Evolutionary conservation across 768 basidiomycete genomes (phyloP), one percentile per base, ranked within the genome.

Genomic region (Saitozyma podzolica): DNA sequence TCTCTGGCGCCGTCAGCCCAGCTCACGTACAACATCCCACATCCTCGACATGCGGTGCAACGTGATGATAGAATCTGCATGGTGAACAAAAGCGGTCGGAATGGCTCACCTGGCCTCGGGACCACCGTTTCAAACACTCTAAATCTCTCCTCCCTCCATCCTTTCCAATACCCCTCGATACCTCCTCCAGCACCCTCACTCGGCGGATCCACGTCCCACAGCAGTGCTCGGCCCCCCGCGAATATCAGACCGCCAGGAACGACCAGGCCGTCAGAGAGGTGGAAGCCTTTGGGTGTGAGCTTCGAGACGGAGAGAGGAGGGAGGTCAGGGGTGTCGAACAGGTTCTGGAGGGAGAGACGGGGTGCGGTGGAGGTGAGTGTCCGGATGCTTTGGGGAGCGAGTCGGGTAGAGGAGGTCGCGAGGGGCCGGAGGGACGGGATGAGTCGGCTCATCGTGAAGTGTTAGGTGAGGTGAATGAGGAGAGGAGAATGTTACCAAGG

Each of bases 141-240:
- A 67, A 95, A 90, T 63, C 87, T 86, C 48, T 88, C 89, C 57
- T 82, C 81, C 8, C 73, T 82, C 92, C 92, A 97, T 3, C 83
- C 88, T 17, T 66, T 65, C 73, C 67, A 71, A 53, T 58, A 62
- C 3, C 52, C 66, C 17, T 70, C 63, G 5, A 67, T 9, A 3
- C 57, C 58, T 3, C 54, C 59, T 1, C 61, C 63, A 20, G 61
- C 61, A 13, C 68, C 75, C 16, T 65, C 60, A 11, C 54, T 56
- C 6, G 77, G 83, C 2, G 82, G 78, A 7, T 89, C 88, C 2
- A 90, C 89, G 74, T 97, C 88, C 95, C 95, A 99, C 45, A 97
- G 77, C 57, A 94, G 88, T 0, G 92, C 89, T 50, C 89, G 86
- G 2, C 91, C 92, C 60, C 91, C 89, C 8, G 94, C 77, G 65